Conservation (phyloP, 2,329 filamentous ascomycete species). For the Pyricularia sp. region DNA sequence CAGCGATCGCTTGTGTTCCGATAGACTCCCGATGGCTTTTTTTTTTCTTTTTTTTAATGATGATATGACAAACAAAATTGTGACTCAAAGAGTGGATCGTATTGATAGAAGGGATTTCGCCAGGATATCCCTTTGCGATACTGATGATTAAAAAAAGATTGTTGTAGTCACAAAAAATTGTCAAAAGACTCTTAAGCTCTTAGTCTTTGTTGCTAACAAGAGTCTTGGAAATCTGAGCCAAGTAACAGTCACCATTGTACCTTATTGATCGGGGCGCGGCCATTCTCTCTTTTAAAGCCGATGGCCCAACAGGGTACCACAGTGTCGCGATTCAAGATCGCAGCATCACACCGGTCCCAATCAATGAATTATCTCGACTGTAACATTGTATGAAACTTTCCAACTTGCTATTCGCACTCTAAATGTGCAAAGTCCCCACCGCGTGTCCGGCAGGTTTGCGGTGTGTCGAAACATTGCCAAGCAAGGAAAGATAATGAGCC, state of each 20-base stretch:
- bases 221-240: neutral
- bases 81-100: neutral
- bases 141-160: no score
- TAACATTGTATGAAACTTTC: neutral
- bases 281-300: neutral
- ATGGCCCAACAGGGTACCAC: neutral
- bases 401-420: neutral
- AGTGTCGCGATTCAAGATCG: neutral
- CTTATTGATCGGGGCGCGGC: neutral
- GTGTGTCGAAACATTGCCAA: neutral
- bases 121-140: neutral
- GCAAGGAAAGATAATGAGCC: neutral
- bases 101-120: neutral
- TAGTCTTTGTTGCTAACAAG: neutral
- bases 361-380: neutral
- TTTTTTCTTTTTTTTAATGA: neutral
- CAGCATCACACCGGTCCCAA: neutral
- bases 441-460: neutral
- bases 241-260: neutral
- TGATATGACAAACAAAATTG: neutral
- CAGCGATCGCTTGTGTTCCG: no score
- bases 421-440: neutral
- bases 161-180: no score
- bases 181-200: neutral
- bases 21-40: neutral